Evolutionary conservation across 352 stramenopile genomes (phyloP), one percentile per base, ranked within the genome.

Genomic region (Phytophthora ohioensis): DNA sequence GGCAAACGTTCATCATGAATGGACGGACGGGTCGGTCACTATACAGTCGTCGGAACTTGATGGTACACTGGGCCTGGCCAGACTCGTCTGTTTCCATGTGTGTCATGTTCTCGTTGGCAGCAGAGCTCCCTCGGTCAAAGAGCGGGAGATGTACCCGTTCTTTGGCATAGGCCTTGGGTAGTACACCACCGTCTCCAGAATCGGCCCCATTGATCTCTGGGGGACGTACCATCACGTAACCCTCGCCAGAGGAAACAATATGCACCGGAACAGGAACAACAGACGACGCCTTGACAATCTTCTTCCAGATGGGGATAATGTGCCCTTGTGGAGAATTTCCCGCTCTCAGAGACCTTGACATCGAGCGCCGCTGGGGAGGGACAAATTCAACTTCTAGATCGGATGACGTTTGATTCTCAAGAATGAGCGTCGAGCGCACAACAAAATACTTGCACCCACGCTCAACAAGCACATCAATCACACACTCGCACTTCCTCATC

Each of bases 361-460:
- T 63, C 3, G 71, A 74, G 36, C 75, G 77, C n/a, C 77, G 62
- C 52, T 87, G 76, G 12, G 80, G 82, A 43, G 84, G 84, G 8
- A 95, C 69, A 63, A 94, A 92, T 55, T 97, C 88, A n/a, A 95
- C 73, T 63, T 95, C 84, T n/a, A 97, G 64, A 35, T 93, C 86
- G 9, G 88, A 94, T 2, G 80, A 82, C 0, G 88, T 95, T 59
- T 93, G 91, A 70, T 97, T 97, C 39, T 95, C 86, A 11, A 97
- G 36, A 47, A 93, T 66, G 57, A 93, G 63, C 9, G 87, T 92
- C 5, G 88, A 95, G 2, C 89, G 87, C 15, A 97, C 86, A 17
- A 95, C 85, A 57, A 97, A 93, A 61, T 91, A 88, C 64, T 97
- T 97, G 73, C 86, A 93, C n/a, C 90, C 90, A 43, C 84, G 85